Percentiles rank a stretch among this genome's conserved stretches.
These are phyloP conservation scores for Fusarium heterosporum DNA, from an alignment of 2,329 filamentous ascomycete genomes.

Conservation along the genomic window DNA sequence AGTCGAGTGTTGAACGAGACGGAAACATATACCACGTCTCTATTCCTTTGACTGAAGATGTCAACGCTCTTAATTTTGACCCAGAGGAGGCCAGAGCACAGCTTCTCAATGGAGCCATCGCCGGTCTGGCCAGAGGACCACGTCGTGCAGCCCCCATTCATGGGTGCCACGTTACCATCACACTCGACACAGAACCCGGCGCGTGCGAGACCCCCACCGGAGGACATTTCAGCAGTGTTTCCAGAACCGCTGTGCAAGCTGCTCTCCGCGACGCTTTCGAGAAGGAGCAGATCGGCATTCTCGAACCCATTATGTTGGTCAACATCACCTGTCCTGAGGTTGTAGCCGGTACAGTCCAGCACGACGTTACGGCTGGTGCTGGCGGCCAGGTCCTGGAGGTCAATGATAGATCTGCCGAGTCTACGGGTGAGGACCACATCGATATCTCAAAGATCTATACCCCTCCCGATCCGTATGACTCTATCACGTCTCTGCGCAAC, in stretches of 20 bases:
- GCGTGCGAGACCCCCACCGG: conserved; percentile 69
- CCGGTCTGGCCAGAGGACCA: conserved; percentile 87
- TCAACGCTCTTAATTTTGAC: conserved; percentile 63
- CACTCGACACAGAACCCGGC: conserved; percentile 73
- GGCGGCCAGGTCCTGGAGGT: conserved; percentile 81
- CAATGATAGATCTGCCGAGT: conserved; percentile 62
- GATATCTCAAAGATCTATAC: conserved; percentile 84
- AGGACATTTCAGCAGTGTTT: conserved; percentile 73
- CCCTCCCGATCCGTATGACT: conserved; percentile 84
- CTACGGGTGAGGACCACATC: conserved; percentile 60
- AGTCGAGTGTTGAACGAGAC: conserved; percentile 66
- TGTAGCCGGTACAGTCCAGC: conserved; percentile 83
- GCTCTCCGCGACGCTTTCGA: conserved; percentile 73
- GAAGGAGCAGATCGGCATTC: conserved; percentile 69
- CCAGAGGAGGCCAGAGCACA: conserved; percentile 64
- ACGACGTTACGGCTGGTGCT: conserved; percentile 79
- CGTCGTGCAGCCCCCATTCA: conserved; percentile 84
- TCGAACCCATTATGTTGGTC: conserved; percentile 95
- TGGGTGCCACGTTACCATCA: conserved; percentile 76
- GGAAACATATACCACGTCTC: conserved; percentile 75
- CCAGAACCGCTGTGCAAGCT: conserved; percentile 72
- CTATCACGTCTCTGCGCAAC: conserved; percentile 66
- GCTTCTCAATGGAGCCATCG: conserved; percentile 82
- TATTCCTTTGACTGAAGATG: conserved; percentile 62
- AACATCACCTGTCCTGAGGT: conserved; percentile 87